These are phyloP conservation scores for Fusarium tuaranense DNA, from an alignment of 2,329 filamentous ascomycete genomes.

Conservation along the genomic window DNA sequence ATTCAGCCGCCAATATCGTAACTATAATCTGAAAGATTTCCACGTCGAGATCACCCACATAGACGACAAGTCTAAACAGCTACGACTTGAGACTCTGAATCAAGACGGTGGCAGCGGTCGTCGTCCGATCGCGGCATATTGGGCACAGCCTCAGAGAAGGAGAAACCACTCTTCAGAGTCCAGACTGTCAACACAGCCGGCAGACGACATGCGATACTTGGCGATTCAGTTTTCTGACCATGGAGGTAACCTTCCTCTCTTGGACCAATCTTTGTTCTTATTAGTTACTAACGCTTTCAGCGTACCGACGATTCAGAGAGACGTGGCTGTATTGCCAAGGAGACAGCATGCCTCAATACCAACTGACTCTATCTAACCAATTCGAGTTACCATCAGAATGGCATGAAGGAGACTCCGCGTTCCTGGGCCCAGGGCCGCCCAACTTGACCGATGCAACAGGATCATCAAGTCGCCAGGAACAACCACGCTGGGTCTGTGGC, in stretches of 20 bases:
- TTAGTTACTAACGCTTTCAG: conserved; percentile 39
- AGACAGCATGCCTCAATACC: conserved; percentile 58
- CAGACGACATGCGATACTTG: conserved; percentile 60
- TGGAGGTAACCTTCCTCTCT: conserved; percentile 51
- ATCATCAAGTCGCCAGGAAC: background rate
- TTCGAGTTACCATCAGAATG: conserved; percentile 58
- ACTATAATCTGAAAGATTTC: conserved; percentile 61
- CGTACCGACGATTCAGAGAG: conserved; percentile 59
- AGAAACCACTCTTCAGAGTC: background rate
- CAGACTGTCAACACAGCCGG: conserved; percentile 24
- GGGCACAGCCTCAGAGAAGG: conserved; percentile 54
- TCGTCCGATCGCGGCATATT: conserved; percentile 52
- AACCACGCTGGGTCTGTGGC: background rate
- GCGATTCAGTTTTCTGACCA: conserved; percentile 62
- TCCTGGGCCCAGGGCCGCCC: conserved; percentile 39
- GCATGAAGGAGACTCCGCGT: conserved; percentile 29
- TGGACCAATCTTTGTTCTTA: conserved; percentile 3
- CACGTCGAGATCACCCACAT: conserved; percentile 57
- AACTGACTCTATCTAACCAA: conserved; percentile 58
- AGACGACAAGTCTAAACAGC: conserved; percentile 58
- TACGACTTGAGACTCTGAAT: conserved; percentile 57
- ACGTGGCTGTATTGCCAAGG: conserved; percentile 60
- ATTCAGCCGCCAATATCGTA: conserved; percentile 57
- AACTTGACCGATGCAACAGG: background rate
- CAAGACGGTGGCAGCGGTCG: conserved; percentile 54